Base-by-base conservation (phyloP, 1,284 basidiomycete species). In the Marasmius fiardii region DNA sequence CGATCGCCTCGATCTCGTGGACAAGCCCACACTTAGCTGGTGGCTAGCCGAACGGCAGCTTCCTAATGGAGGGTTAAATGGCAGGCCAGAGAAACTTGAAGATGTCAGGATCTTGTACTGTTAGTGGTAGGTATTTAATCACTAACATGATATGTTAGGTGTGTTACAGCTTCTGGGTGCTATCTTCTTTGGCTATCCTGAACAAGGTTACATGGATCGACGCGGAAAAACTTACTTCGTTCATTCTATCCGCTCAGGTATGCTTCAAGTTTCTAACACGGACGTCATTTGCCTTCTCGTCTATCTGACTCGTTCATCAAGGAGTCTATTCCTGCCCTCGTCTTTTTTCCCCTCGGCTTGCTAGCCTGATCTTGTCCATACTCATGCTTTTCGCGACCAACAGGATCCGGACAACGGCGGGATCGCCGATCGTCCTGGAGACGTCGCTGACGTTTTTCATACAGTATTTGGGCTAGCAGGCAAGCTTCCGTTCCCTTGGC, bases 131-230 rank as follows among this genome's bases (percentile, higher is more conserved):
- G 35, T n/a, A 37, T 14, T 18, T n/a, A n/a, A 41, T 16, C 39
- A 20, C 39, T 18, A 20, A 20, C 16, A 41, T 6, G 16, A n/a
- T 41, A 41, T 41, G 2, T 41, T 43, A 95, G 93, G 93, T 97
- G 2, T 99, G 97, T 75, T 99, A 99, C 73, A 94, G 91, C 64
- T 96, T 94, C 78, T 99, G 95, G 95, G 94, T 96, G 4, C 80
- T 99, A 2, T 95, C 95, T 0, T 79, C 92, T 0, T 71, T 99
- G 51, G 86, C 93, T 18, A 95, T 98, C 57, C 72, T 99, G 37
- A 82, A 87, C 45, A 92, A 89, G 65, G 70, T 95, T 18, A 75
- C 83, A 10, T 99, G 96, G 94, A 97, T 99, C 65, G 90, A 98
- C 68, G 77, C 85, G 0, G 81, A 88, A n/a, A 94, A 92, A 69